Conservation (phyloP, 2,329 filamentous ascomycete species). For the Paraphaeosphaeria sporulosa region DNA sequence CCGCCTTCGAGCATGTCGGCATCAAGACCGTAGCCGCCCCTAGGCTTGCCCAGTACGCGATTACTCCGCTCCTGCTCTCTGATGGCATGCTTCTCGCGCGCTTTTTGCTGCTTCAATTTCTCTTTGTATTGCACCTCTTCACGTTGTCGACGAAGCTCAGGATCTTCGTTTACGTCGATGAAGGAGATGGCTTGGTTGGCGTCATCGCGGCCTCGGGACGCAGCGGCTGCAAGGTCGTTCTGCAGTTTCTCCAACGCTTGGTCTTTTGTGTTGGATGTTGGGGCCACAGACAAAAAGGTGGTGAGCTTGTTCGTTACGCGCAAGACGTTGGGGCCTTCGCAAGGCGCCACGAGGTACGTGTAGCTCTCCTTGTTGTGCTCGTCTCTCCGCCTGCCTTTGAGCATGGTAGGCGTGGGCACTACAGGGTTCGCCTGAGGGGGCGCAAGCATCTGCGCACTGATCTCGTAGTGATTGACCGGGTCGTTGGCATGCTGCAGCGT, state of each 20-base stretch:
- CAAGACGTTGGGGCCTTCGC: conserved; percentile 71
- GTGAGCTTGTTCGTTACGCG: conserved; percentile 79
- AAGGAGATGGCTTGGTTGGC: conserved; percentile 67
- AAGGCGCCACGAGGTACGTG: conserved; percentile 77
- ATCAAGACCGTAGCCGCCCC: conserved; percentile 66
- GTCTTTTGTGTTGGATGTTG: conserved; percentile 73
- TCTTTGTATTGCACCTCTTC: conserved; percentile 80
- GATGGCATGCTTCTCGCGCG: conserved; percentile 72
- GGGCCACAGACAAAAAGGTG: conserved; percentile 73
- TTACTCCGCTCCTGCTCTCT: conserved; percentile 67
- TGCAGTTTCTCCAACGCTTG: conserved; percentile 74
- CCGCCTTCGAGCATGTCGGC: conserved; percentile 68
- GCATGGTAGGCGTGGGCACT: conserved; percentile 57
- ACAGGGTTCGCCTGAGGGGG: conserved; percentile 61
- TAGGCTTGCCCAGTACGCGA: conserved; percentile 59
- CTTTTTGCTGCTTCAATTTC: conserved; percentile 67
- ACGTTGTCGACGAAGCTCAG: conserved; percentile 75
- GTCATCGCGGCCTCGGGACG: conserved; percentile 55
- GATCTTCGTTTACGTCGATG: conserved; percentile 74
- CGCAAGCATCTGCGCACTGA: conserved; percentile 73
- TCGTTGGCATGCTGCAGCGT: conserved; percentile 77
- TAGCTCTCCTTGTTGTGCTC: conserved; percentile 75
- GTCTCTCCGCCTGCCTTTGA: conserved; percentile 33
- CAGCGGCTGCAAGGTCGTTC: conserved; percentile 70
- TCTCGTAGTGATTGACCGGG: conserved; percentile 74